Conservation (phyloP, 805 yeast genomes). For the Metahyphopichia silvanorum region DNA sequence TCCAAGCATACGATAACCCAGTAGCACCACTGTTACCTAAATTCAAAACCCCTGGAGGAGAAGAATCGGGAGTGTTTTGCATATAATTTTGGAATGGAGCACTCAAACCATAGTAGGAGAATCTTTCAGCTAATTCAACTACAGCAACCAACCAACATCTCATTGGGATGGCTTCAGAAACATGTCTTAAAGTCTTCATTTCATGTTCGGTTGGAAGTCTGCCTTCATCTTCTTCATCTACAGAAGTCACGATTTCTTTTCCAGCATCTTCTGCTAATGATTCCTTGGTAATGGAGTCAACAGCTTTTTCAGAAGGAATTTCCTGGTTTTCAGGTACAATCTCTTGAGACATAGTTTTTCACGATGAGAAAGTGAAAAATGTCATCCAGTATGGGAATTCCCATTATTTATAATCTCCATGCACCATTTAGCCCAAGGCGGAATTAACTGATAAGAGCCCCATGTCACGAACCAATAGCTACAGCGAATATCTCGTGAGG, state of each 20-base stretch:
- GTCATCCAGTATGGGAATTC: no score
- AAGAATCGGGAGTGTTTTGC: slow-evolving; percentile 48
- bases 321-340: no score
- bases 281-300: no score
- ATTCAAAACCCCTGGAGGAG: slow-evolving; percentile 49
- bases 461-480: no score
- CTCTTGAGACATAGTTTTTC: no score
- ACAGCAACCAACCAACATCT: slow-evolving; percentile 63
- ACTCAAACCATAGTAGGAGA: slow-evolving; percentile 74
- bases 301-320: no score
- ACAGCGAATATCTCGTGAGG: no score
- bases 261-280: neutral
- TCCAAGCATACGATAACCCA: slow-evolving; percentile 70
- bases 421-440: no score
- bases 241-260: neutral
- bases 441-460: no score
- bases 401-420: no score
- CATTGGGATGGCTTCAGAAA: slow-evolving; percentile 48
- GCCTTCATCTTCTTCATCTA: slow-evolving; percentile 25
- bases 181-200: slow-evolving; percentile 48
- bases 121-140: slow-evolving; percentile 79
- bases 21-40: slow-evolving; percentile 64
- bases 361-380: no score
- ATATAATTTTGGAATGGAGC: slow-evolving; percentile 79
- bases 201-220: slow-evolving; percentile 54